A percentile compares a stretch with the other conserved stretches of the same genome.
These are phyloP conservation scores for Asterochloris sp. DNA, from an alignment of 139 green algal genomes.

Conservation along the genomic window DNA sequence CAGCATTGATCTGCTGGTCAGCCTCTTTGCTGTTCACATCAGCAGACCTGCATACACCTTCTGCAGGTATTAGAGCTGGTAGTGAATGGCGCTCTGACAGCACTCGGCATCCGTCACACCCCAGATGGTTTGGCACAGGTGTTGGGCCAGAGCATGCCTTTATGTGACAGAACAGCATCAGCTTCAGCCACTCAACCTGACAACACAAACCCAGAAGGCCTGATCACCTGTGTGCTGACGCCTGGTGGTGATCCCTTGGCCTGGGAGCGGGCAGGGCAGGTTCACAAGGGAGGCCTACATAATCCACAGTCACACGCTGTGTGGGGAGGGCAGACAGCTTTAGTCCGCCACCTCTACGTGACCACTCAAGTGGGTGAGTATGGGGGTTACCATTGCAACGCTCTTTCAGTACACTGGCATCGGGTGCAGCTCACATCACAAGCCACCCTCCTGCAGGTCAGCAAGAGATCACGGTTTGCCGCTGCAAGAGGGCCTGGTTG, in stretches of 20 bases:
- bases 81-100: no score
- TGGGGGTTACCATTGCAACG: no score
- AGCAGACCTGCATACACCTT: no score
- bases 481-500: no score
- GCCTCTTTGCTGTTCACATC: no score
- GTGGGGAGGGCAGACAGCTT: conserved; percentile 11
- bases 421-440: no score
- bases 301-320: conserved; percentile 1
- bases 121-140: neutral
- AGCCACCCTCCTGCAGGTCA: no score
- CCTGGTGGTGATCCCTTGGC: conserved; percentile 3
- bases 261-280: neutral
- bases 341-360: conserved; percentile 36
- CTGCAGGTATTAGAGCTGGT: no score
- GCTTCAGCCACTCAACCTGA: neutral
- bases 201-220: neutral
- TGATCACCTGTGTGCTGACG: conserved; percentile 1
- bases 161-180: neutral
- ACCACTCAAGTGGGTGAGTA: no score
- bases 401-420: no score
- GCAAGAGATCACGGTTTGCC: no score
- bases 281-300: neutral
- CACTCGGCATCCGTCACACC: neutral
- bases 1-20: no score
- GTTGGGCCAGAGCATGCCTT: neutral